Percentiles rank a stretch among this genome's conserved stretches.
phyloP scores from a whole-genome alignment of 805 yeast species.

The Zygosaccharomyces siamensis region DNA sequence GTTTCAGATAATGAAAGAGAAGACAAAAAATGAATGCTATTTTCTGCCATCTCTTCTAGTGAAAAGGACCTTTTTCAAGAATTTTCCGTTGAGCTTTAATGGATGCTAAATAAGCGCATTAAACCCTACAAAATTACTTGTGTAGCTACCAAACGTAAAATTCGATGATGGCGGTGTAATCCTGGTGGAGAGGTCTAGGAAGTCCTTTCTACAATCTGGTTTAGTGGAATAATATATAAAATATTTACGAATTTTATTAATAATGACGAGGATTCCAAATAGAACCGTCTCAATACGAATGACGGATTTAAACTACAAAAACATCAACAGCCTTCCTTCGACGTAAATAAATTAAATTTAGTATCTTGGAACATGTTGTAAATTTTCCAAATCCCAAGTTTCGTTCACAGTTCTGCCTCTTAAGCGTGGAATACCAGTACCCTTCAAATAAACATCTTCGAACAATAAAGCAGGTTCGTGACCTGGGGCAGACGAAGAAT shows the following conservation, averaged over 20 bases:
- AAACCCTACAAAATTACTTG: too few relatives aligned
- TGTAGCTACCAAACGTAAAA: not conserved
- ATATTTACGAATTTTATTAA: constrained; percentile 2
- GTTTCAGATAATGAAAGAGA: too few relatives aligned
- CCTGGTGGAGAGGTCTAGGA: not conserved
- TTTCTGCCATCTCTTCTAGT: too few relatives aligned
- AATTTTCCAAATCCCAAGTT: constrained; percentile 71
- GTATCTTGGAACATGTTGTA: constrained; percentile 4
- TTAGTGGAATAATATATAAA: not conserved
- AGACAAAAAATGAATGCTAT: too few relatives aligned
- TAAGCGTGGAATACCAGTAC: constrained; percentile 84
- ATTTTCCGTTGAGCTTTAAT: too few relatives aligned
- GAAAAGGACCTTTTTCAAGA: too few relatives aligned
- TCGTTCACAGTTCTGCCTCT: constrained; percentile 97
- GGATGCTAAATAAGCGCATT: too few relatives aligned
- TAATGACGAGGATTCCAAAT: not conserved
- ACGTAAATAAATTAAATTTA: not conserved
- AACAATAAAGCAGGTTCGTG: constrained; percentile 90
- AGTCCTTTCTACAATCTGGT: not conserved
- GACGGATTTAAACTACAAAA: too few relatives aligned
- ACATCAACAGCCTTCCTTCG: too few relatives aligned
- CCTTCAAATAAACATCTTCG: constrained; percentile 95
- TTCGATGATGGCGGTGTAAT: too few relatives aligned
- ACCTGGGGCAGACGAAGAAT: constrained; percentile 90
- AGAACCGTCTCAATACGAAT: not conserved